These are phyloP conservation scores for Typha latifolia DNA, from an alignment of 176 grass and related monocot species.

Conservation along the genomic window DNA sequence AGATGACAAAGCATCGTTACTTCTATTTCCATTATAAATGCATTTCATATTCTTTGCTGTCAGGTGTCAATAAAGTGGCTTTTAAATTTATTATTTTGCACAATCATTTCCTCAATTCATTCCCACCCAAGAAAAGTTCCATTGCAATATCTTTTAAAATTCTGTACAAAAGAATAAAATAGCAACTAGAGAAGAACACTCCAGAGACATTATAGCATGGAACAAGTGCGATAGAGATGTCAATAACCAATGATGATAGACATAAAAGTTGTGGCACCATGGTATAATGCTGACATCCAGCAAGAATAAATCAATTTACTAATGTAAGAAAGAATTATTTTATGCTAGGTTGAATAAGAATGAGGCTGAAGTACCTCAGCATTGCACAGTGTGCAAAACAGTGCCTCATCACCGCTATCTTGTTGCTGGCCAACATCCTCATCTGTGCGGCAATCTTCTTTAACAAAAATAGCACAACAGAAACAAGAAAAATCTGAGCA, in stretches of 20 bases:
- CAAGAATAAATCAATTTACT: not conserved
- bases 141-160: no score
- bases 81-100: no score
- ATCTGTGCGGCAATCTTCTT: slow-evolving; percentile 17
- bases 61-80: no score
- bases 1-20: no score
- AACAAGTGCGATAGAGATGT: not conserved
- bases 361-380: slow-evolving; percentile 7
- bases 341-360: no score
- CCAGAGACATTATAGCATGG: not conserved
- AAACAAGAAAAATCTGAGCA: not conserved
- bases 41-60: no score
- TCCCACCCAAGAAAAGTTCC: no score
- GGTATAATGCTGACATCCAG: not conserved
- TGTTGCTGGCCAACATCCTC: slow-evolving; percentile 7
- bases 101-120: no score
- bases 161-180: no score
- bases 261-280: not conserved
- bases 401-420: slow-evolving; percentile 9
- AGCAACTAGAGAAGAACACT: no score
- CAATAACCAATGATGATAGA: not conserved
- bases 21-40: no score
- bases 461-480: slow-evolving; percentile 12
- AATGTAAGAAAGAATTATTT: not conserved
- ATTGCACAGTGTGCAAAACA: slow-evolving; percentile 23